phyloP scores from a whole-genome alignment of 2,329 filamentous ascomycete species.

The Sporothrix dimorphospora region DNA sequence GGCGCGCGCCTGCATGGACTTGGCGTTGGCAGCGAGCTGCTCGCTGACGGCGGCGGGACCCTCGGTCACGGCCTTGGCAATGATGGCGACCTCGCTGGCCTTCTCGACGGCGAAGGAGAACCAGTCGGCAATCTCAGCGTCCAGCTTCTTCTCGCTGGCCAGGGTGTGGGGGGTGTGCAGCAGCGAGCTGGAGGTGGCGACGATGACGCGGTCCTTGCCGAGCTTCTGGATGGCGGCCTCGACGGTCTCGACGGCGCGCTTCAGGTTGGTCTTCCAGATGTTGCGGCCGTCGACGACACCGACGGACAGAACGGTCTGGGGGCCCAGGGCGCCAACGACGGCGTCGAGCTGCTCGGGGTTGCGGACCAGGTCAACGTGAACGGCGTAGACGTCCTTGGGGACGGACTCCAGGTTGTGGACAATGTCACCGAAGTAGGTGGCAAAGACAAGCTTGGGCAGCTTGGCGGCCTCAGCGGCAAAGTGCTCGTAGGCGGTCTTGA shows the following conservation, averaged over 20 bases:
- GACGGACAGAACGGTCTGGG: slow-evolving; percentile 87
- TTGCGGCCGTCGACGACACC: slow-evolving; percentile 99
- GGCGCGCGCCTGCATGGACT: slow-evolving; percentile 87
- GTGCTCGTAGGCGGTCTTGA: slow-evolving; percentile 97
- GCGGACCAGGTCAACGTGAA: slow-evolving; percentile 96
- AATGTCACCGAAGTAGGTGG: slow-evolving; percentile 99
- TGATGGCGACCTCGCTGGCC: slow-evolving; percentile 83
- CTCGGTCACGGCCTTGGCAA: slow-evolving; percentile 95
- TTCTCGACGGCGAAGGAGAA: slow-evolving; percentile 99
- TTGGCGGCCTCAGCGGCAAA: slow-evolving; percentile 74
- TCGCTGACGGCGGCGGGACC: slow-evolving; percentile 84
- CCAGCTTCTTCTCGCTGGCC: slow-evolving; percentile 97
- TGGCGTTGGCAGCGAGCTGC: slow-evolving; percentile 95
- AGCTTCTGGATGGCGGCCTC: slow-evolving; percentile 92
- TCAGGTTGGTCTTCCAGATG: slow-evolving; percentile 99
- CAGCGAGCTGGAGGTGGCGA: slow-evolving; percentile 95
- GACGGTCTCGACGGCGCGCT: slow-evolving; percentile 87
- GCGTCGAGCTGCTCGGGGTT: slow-evolving; percentile 96
- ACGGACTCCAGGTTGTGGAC: slow-evolving; percentile 97
- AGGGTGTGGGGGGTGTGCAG: slow-evolving; percentile 98
- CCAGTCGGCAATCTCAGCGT: slow-evolving; percentile 92
- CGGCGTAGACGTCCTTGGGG: slow-evolving; percentile 75
- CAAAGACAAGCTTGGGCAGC: slow-evolving; percentile 85
- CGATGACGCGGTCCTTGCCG: slow-evolving; percentile 95
- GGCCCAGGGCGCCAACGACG: slow-evolving; percentile 78